Evolutionary conservation across 2,329 filamentous ascomycete species (phyloP).

Genomic region (Epichloe amarillans): DNA sequence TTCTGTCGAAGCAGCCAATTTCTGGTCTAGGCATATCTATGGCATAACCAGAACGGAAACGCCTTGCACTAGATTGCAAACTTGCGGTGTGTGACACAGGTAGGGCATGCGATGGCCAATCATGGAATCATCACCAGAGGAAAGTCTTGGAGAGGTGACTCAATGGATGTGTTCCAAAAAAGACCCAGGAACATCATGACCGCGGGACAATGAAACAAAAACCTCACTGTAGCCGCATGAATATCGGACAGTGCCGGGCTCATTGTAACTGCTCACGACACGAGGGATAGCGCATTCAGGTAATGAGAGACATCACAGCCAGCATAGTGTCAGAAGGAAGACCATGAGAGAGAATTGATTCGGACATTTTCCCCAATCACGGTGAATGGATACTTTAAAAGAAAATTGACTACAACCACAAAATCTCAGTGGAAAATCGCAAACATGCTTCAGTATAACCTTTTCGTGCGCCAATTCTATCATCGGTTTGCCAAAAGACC

Average conservation of each 20-base stretch:
- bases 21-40: not conserved
- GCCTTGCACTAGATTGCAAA: not conserved
- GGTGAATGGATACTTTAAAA: not conserved
- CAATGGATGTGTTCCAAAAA: not conserved
- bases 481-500: constrained; percentile 10
- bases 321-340: too few species aligned
- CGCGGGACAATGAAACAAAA: too few species aligned
- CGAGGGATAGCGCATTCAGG: too few species aligned
- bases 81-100: not conserved
- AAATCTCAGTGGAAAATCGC: not conserved
- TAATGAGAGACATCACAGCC: too few species aligned
- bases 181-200: too few species aligned
- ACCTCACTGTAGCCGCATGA: too few species aligned
- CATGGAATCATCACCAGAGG: not conserved
- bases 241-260: too few species aligned
- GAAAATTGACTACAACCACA: not conserved
- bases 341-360: too few species aligned
- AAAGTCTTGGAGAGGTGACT: not conserved
- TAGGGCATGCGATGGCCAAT: not conserved
- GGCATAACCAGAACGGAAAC: not conserved
- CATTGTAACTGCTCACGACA: too few species aligned
- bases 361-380: too few species aligned
- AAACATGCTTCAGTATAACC: constrained; percentile 1
- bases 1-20: not conserved
- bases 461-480: constrained; percentile 17